Evolutionary conservation across 2,329 filamentous ascomycete species (phyloP), one percentile per base, ranked within the genome.

Genomic region (Colletotrichum sp.): DNA sequence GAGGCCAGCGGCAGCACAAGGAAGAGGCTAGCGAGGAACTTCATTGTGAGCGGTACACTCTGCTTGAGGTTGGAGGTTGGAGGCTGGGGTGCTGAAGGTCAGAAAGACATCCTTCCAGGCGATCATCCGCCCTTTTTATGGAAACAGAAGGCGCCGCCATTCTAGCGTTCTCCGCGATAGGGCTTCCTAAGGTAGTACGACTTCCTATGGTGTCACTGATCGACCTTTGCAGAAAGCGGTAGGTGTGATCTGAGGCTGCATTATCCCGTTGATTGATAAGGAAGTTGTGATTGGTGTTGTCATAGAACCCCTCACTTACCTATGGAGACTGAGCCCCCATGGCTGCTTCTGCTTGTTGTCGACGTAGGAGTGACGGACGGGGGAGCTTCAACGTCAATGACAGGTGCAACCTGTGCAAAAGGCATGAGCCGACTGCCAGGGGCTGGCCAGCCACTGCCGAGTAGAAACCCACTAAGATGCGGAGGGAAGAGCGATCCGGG

Each of bases 241-340:
- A 75, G 73, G 73, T 75, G 73, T 73, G 63, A 75, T 75, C 61
- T 65, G 63, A 38, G 43, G 63, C 69, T 75, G 63, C 64, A 63
- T 21, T 7, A 6, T 43, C 59, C 32, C 16, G 43, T 71, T 24
- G 16, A 21, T 30, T 52, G 73, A 75, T 73, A 59, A 75, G 63
- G 13, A 14, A 10, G 13, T 9, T 18, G 10, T 30, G 24, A 13
- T 21, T 24, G 24, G 18, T 26, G 26, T n/a, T 18, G 10, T 18
- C 1, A 32, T 9, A 13, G 14, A 62, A 69, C 56, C 67, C 67
- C 56, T 52, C 65, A 43, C 52, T 32, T 21, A 7, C 0, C 1
- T 18, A n/a, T 56, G 13, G 26, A 4, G 43, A 21, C 13, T 52
- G 0, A 7, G 3, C n/a, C 43, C n/a, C n/a, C 43, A 13, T 52